Evolutionary conservation across 1,139 yeast species (phyloP).

Genomic region (Lodderomyces metapsilosis): DNA sequence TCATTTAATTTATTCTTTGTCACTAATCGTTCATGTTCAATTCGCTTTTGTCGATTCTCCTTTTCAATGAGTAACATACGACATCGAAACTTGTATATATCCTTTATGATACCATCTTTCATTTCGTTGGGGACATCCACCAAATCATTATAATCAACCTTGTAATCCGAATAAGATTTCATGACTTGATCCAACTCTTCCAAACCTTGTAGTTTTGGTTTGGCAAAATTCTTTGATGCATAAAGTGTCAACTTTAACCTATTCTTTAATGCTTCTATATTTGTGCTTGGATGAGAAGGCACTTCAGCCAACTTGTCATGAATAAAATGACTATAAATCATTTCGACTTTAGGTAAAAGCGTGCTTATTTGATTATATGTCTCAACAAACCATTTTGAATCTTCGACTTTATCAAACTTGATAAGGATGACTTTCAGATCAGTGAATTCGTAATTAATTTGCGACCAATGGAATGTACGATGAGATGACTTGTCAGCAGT

Average conservation of each 20-base stretch:
- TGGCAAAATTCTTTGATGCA: slow-evolving; percentile 22
- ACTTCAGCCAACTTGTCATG: slow-evolving; percentile 1
- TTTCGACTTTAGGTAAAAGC: slow-evolving; percentile 4
- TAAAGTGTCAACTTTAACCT: slow-evolving; percentile 19
- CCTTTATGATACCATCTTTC: slow-evolving; percentile 56
- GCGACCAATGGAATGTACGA: slow-evolving; percentile 25
- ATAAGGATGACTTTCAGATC: slow-evolving; percentile 29
- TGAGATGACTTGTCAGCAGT: background rate
- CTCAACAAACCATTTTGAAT: slow-evolving; percentile 14
- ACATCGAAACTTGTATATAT: slow-evolving; percentile 61
- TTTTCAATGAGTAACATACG: slow-evolving; percentile 59
- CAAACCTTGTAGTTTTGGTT: slow-evolving; percentile 23
- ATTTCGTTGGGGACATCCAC: slow-evolving; percentile 61
- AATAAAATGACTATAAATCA: slow-evolving; percentile 3
- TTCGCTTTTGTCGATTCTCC: slow-evolving; percentile 52
- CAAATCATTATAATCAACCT: slow-evolving; percentile 59
- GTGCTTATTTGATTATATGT: slow-evolving; percentile 8
- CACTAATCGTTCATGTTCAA: slow-evolving; percentile 50
- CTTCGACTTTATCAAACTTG: slow-evolving; percentile 21
- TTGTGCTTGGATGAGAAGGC: slow-evolving; percentile 1
- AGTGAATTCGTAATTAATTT: slow-evolving; percentile 25
- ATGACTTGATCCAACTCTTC: slow-evolving; percentile 38
- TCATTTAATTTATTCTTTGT: slow-evolving; percentile 51
- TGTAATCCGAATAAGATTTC: slow-evolving; percentile 42
- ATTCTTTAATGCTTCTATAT: slow-evolving; percentile 7